phyloP scores from a whole-genome alignment of 495 filamentous ascomycete species.

The Paragyromitra xinjiangensis region DNA sequence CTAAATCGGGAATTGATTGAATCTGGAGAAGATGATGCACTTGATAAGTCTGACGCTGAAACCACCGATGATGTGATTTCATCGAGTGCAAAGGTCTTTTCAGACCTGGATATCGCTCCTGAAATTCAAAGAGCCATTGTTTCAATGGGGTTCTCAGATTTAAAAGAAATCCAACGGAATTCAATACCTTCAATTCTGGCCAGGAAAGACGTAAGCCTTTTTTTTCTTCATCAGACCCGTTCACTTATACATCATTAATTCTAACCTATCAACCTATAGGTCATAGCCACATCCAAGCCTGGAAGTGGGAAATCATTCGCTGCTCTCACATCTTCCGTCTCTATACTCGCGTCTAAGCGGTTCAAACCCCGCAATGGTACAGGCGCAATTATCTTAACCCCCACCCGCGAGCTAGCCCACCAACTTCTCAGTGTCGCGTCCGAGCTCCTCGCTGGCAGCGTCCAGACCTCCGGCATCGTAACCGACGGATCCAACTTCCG shows the following conservation, averaged over 20 bases:
- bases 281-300: constrained; percentile 48
- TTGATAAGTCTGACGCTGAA: constrained; percentile 8
- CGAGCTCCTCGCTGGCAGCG: constrained; percentile 48
- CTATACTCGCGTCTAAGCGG: constrained; percentile 43
- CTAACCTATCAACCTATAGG: constrained; percentile 37
- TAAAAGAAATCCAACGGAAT: constrained; percentile 46
- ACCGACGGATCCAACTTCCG: constrained; percentile 54
- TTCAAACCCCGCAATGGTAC: constrained; percentile 69
- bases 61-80: constrained; percentile 4
- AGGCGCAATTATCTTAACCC: constrained; percentile 68
- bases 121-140: constrained; percentile 42
- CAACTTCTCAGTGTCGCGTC: constrained; percentile 46
- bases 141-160: constrained; percentile 41
- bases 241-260: constrained; percentile 3
- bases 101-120: constrained; percentile 46
- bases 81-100: constrained; percentile 25
- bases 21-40: constrained; percentile 19
- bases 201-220: constrained; percentile 52
- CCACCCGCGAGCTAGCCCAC: constrained; percentile 52
- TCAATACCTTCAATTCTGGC: constrained; percentile 47
- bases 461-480: constrained; percentile 48
- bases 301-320: constrained; percentile 51
- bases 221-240: not conserved
- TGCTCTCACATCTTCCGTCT: constrained; percentile 48
- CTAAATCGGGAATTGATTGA: constrained; percentile 9